A percentile compares a stretch with the other conserved stretches of the same genome.
phyloP scores from a whole-genome alignment of 176 grass and related monocot genomes.

The Carex myosuroides region DNA sequence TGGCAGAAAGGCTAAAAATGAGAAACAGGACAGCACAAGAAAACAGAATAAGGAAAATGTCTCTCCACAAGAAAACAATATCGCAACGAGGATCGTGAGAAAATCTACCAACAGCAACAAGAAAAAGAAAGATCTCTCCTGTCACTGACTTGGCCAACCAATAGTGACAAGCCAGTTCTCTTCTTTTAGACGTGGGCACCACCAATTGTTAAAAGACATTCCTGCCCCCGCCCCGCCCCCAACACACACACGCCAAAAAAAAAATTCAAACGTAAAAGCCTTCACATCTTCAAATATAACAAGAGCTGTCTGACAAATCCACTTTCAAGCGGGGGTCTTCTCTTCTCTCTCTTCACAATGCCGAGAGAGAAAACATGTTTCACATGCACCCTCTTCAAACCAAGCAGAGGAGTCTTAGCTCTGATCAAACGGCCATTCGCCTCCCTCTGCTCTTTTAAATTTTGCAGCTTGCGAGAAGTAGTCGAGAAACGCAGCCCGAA shows the following conservation, averaged over 20 bases:
- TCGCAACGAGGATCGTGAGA: not conserved
- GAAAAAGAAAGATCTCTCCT: not conserved
- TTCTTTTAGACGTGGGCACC: conserved; percentile 13
- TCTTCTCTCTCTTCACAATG: conserved; percentile 14
- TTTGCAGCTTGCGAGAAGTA: not conserved
- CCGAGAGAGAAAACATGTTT: conserved; percentile 12
- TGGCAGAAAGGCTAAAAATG: not conserved
- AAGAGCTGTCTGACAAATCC: not conserved
- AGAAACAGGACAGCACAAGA: not conserved
- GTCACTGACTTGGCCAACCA: not conserved
- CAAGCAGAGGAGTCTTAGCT: conserved; percentile 23
- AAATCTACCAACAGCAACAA: not conserved
- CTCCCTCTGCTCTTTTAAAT: conserved; percentile 5
- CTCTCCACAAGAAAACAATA: not conserved
- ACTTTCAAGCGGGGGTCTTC: not conserved
- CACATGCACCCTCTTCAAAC: conserved; percentile 25
- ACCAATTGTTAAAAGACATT: not conserved
- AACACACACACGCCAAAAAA: not conserved
- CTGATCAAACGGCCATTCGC: conserved; percentile 17
- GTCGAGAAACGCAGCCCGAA: not conserved
- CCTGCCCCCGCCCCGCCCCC: not conserved
- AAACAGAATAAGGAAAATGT: too few relatives aligned
- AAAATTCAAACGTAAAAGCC: not conserved
- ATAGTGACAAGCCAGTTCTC: conserved; percentile 15
- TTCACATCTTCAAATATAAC: conserved; percentile 13